phyloP scores from a whole-genome alignment of 179 eudicot species.

The Silene vulgaris region DNA sequence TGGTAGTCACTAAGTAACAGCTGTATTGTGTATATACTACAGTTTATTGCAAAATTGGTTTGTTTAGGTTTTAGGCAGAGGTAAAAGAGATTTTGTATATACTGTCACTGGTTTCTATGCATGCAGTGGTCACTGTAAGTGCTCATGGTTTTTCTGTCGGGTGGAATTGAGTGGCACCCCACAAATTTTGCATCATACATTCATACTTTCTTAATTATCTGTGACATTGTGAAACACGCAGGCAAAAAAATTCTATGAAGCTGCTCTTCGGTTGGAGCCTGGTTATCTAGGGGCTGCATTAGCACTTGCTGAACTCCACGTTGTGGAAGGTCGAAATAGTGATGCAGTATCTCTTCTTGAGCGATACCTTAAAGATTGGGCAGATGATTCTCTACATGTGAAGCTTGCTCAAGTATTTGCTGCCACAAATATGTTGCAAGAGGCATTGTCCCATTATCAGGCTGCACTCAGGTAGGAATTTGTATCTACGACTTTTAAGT shows the following conservation, averaged over 20 bases:
- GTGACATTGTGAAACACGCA: slow-evolving; percentile 23
- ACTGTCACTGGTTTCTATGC: not conserved
- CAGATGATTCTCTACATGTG: slow-evolving; percentile 91
- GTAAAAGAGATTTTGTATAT: too few species aligned
- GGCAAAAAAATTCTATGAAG: slow-evolving; percentile 94
- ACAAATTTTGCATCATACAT: not conserved
- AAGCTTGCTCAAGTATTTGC: slow-evolving; percentile 97
- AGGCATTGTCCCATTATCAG: slow-evolving; percentile 81
- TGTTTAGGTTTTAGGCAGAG: too few species aligned
- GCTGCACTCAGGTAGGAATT: slow-evolving; percentile 73
- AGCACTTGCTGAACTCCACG: slow-evolving; percentile 93
- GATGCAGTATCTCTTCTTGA: slow-evolving; percentile 92
- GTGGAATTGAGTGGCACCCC: not conserved
- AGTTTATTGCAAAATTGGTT: not conserved
- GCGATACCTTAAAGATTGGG: slow-evolving; percentile 93
- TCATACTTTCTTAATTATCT: not conserved
- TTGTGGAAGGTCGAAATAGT: slow-evolving; percentile 84
- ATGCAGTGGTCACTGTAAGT: not conserved
- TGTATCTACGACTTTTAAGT: not conserved
- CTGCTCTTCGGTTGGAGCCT: slow-evolving; percentile 91
- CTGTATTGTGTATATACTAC: not conserved
- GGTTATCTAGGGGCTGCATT: slow-evolving; percentile 93
- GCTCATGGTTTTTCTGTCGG: not conserved
- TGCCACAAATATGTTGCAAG: slow-evolving; percentile 91
- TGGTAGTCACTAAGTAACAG: not conserved